Percentiles rank a stretch among this genome's conserved stretches.
Evolutionary conservation across 2,329 filamentous ascomycete species (phyloP).

Genomic region (Penicillium sp.): DNA sequence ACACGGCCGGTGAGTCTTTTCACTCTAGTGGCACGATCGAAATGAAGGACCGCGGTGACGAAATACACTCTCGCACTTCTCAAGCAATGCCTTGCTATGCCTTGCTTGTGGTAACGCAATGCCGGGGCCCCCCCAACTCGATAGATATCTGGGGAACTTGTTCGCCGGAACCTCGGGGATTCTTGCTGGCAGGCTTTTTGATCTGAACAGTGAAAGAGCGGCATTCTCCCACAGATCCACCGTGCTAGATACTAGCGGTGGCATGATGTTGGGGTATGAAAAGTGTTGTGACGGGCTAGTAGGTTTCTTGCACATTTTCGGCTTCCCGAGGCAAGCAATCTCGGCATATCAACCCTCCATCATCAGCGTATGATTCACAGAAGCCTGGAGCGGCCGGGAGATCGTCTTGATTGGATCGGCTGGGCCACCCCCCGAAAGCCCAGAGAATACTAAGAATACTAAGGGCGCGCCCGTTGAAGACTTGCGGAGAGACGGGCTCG

Average conservation of each 20-base stretch:
- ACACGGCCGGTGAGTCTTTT: conserved; percentile 20
- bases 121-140: not conserved
- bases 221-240: not conserved
- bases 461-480: conserved; percentile 13
- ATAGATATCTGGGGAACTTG: conserved; percentile 1
- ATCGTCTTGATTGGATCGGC: conserved; percentile 10
- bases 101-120: not conserved
- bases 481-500: conserved; percentile 13
- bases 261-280: too few species aligned
- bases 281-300: not conserved
- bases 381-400: conserved; percentile 6
- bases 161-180: conserved; percentile 1
- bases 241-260: not conserved
- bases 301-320: conserved; percentile 1
- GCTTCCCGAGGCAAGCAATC: conserved; percentile 17
- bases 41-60: conserved; percentile 4
- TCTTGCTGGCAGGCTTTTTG: not conserved
- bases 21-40: conserved; percentile 18
- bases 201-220: not conserved
- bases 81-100: not conserved
- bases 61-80: not conserved
- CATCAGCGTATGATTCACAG: not conserved
- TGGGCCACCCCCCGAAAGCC: not conserved
- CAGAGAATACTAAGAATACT: not conserved
- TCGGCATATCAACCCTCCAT: conserved; percentile 11